Evolutionary conservation across 1,284 basidiomycete genomes (phyloP), one percentile per base, ranked within the genome.

Genomic region (Naganishia liquefaciens): DNA sequence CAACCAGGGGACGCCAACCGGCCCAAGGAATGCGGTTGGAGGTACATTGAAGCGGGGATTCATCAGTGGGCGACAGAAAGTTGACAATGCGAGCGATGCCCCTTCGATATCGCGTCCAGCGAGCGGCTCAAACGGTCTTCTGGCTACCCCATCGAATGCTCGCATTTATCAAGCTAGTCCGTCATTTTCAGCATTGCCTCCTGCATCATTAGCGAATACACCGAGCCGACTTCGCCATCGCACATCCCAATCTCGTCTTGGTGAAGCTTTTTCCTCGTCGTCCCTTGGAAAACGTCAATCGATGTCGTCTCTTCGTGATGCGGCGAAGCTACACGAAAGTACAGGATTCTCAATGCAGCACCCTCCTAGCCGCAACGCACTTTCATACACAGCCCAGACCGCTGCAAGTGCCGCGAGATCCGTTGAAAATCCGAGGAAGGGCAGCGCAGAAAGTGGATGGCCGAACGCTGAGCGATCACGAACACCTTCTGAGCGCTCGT

Each of bases 301-400:
- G 5, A 68, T 79, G 5, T 68, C 76, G 1, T 73, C 71, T 40
- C 50, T 79, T 47, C 76, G 73, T 57, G 75, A 77, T n/a, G 65
- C 70, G 51, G 68, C 70, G 5, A 17, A 63, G 17, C 44, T 53
- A 15, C 47, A 54, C n/a, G 55, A 37, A 33, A 60, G 39, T 10
- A 51, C 27, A 6, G 54, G 44, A 11, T 49, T 50, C 46, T 39
- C 53, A n/a, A 37, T 25, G n/a, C 40, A 49, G 23, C 23, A 54
- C 49, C 42, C 40, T 3, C 46, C 51, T 27, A 39, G 15, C 2
- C 42, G 10, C 17, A n/a, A 10, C 13, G 39, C 21, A 1, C 62
- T 43, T 0, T 53, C 54, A 1, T 67, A 67, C 28, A 44, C 53
- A 9, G 49, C 60, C 25, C 62, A 63, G 44, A 67, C 66, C 28